These are phyloP conservation scores for Lepiota subincarnata DNA, from an alignment of 768 basidiomycete species.

Conservation along the genomic window DNA sequence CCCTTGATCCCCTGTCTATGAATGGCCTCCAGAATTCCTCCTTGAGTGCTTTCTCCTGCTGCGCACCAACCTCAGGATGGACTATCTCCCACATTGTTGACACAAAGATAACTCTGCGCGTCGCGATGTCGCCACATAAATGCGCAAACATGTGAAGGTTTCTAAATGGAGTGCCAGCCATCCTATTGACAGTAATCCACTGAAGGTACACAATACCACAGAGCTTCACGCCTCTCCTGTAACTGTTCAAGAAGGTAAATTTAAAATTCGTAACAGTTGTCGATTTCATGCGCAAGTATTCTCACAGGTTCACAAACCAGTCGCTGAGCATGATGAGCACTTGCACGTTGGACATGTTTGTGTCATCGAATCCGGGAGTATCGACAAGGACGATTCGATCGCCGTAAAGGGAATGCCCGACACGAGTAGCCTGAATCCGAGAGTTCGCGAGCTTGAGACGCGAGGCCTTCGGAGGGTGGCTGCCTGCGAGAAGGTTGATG, in stretches of 20 bases:
- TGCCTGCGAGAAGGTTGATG: slow-evolving; percentile 5
- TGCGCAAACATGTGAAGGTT: slow-evolving; percentile 13
- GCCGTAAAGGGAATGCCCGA: background rate
- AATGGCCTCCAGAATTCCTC: slow-evolving; percentile 17
- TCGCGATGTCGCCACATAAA: slow-evolving; percentile 10
- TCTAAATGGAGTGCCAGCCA: slow-evolving; percentile 3
- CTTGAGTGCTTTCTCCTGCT: slow-evolving; percentile 15
- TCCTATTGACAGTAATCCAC: slow-evolving; percentile 11
- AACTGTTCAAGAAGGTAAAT: background rate
- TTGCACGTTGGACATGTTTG: background rate
- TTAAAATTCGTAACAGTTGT: background rate
- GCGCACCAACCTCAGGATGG: background rate
- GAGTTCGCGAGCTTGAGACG: background rate
- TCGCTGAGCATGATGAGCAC: background rate
- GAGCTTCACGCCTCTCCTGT: slow-evolving; percentile 7
- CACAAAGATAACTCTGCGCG: slow-evolving; percentile 13
- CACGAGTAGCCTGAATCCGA: background rate
- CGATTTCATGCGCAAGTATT: too few species aligned
- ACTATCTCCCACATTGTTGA: slow-evolving; percentile 13
- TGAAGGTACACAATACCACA: slow-evolving; percentile 14
- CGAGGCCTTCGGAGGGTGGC: background rate
- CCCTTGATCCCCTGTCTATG: slow-evolving; percentile 12
- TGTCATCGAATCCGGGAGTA: slow-evolving; percentile 10
- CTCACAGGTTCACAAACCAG: slow-evolving; percentile 7
- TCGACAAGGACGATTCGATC: slow-evolving; percentile 10